A percentile compares a stretch with the other conserved stretches of the same genome.
Evolutionary conservation across 306 rosid genomes (phyloP).

Genomic region (Crotalaria pallida): DNA sequence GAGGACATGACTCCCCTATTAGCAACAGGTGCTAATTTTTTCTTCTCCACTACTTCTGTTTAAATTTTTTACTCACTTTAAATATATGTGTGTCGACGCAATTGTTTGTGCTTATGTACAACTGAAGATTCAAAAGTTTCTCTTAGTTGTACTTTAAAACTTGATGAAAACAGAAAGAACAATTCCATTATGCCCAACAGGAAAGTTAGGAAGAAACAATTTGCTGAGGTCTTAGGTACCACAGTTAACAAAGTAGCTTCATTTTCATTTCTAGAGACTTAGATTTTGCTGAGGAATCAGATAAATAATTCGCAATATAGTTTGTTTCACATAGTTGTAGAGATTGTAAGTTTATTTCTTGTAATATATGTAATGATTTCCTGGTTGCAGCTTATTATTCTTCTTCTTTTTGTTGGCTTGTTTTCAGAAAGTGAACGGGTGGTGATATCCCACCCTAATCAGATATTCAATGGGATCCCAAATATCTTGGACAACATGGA

Average conservation of each 20-base stretch:
- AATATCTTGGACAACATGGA: background rate
- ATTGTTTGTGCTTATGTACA: background rate
- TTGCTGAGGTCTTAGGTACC: slow-evolving; percentile 33
- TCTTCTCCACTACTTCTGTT: background rate
- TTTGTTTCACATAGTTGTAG: background rate
- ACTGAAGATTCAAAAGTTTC: background rate
- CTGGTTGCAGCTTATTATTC: slow-evolving; percentile 1
- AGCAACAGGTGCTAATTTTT: slow-evolving; percentile 18
- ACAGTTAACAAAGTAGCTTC: slow-evolving; percentile 20
- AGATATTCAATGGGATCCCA: background rate
- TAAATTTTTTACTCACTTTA: background rate
- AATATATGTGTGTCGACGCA: background rate
- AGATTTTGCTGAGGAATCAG: background rate
- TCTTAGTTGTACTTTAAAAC: slow-evolving; percentile 2
- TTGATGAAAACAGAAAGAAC: background rate
- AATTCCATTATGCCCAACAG: background rate
- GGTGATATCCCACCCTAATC: background rate
- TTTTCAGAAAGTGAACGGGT: slow-evolving; percentile 29
- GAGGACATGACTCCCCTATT: slow-evolving; percentile 8
- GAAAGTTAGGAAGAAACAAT: slow-evolving; percentile 21
- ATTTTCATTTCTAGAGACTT: background rate
- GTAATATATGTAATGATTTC: background rate
- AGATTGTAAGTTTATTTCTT: background rate
- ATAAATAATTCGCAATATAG: background rate
- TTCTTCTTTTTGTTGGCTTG: slow-evolving; percentile 13